Conservation (phyloP, 495 filamentous ascomycete species). For the Parachaetomium inaequale region DNA sequence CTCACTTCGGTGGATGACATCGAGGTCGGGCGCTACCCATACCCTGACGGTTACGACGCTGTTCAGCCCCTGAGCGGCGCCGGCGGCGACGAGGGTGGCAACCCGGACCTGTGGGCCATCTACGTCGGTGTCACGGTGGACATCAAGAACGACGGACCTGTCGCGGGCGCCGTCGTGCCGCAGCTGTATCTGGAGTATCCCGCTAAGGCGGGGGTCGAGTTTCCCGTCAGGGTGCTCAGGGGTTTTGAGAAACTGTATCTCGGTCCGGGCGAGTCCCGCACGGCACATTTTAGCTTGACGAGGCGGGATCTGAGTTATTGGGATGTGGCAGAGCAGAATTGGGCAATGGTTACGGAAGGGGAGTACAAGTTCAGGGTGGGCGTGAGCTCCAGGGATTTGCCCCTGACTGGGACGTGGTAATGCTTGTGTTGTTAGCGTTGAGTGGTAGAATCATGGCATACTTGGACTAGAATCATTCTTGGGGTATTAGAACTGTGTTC, state of each 20-base stretch:
- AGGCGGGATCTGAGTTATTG: constrained; percentile 79
- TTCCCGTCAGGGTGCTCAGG: constrained; percentile 70
- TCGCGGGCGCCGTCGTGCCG: constrained; percentile 67
- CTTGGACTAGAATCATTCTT: too few species aligned
- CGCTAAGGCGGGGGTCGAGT: constrained; percentile 56
- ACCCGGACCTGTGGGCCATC: constrained; percentile 74
- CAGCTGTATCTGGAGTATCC: constrained; percentile 84
- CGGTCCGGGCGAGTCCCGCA: constrained; percentile 51
- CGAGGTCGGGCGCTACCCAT: constrained; percentile 56
- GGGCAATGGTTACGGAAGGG: constrained; percentile 62
- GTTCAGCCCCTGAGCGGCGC: constrained; percentile 57
- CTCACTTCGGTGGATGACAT: constrained; percentile 58
- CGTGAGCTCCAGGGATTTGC: constrained; percentile 40
- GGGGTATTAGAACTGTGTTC: too few species aligned
- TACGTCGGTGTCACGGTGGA: constrained; percentile 60
- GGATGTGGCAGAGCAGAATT: constrained; percentile 75
- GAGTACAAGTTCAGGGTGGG: constrained; percentile 47
- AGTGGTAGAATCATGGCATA: background rate
- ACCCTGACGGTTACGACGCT: constrained; percentile 67
- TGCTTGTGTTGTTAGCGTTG: background rate
- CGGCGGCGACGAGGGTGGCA: constrained; percentile 79
- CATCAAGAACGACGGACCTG: constrained; percentile 66
- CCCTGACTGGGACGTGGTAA: constrained; percentile 36
- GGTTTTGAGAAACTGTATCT: constrained; percentile 75
- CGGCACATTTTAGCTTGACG: constrained; percentile 67